Evolutionary conservation across 2,329 filamentous ascomycete genomes (phyloP), one percentile per base, ranked within the genome.

Genomic region (Ophiocordyceps camponoti-saundersi): DNA sequence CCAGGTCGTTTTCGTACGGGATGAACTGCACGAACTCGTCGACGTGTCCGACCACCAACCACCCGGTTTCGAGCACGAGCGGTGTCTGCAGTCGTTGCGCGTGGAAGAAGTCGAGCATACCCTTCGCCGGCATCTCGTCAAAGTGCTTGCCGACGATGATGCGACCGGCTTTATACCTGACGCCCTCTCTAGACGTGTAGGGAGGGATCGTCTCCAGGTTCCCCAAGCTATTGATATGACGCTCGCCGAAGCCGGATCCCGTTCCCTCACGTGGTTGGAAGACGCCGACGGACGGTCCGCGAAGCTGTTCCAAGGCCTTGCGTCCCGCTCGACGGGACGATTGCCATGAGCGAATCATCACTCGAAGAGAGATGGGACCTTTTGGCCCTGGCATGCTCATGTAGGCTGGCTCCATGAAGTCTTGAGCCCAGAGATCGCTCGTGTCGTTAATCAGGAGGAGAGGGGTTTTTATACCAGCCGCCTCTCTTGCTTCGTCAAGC

Each of bases 11-110:
- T 21, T 40, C 26, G 42, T 40, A 39, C n/a, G 40, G 40, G n/a
- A 62, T 36, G 47, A 61, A 61, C 45, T 62, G 59, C 1, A 63
- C 51, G n/a, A 62, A 56, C 46, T 64, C 59, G 39, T 64, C 59
- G 11, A 64, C 56, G 44, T 64, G 61, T 0, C 60, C 59, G 3
- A 59, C 50, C 1, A 43, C 46, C 2, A 63, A 56, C 57, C 59
- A 64, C 5, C 55, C 55, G 0, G 58, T 53, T 39, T 63, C 59
- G 0, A 63, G 51, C 5, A 60, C 47, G 13, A 63, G 51, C 0
- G 60, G 59, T 26, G 53, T 48, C 48, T 63, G 59, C 2, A 55
- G 32, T 22, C 52, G 54, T 42, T 64, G 61, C 5, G 53, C 55
- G 1, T 53, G 39, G 3, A 64, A 45, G 32, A 57, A 57, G 11